A percentile compares a stretch with the other conserved stretches of the same genome.
Conservation (phyloP, 1,284 basidiomycete species). For the Phellinidium pouzarii region DNA sequence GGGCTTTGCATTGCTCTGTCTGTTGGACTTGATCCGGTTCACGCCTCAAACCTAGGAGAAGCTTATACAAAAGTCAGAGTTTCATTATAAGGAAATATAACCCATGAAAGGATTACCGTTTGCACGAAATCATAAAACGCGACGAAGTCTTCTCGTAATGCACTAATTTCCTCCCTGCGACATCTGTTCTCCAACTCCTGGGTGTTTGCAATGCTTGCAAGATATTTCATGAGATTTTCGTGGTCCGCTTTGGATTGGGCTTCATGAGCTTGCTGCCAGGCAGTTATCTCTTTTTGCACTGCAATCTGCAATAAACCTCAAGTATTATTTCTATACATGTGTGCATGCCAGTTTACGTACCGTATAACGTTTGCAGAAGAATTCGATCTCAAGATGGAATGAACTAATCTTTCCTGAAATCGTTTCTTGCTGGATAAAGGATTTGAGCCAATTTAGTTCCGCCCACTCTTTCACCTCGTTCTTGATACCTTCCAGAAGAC, state of each 20-base stretch:
- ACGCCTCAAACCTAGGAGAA: background rate
- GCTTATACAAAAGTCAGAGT: background rate
- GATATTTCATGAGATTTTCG: conserved; percentile 30
- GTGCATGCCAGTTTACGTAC: too few relatives aligned
- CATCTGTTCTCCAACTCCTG: background rate
- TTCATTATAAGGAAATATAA: background rate
- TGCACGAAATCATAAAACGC: conserved; percentile 31
- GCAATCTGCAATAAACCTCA: too few relatives aligned
- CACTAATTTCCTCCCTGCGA: background rate
- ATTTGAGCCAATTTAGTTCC: conserved; percentile 30
- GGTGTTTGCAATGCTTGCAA: background rate
- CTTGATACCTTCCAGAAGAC: conserved; percentile 33
- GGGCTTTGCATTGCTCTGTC: background rate
- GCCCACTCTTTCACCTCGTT: conserved; percentile 36
- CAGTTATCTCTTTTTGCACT: too few relatives aligned
- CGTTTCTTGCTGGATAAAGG: conserved; percentile 38
- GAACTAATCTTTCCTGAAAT: conserved; percentile 36
- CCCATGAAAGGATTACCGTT: conserved; percentile 24
- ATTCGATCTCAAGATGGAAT: conserved; percentile 35
- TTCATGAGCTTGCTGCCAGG: too few relatives aligned
- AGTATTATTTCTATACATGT: too few relatives aligned
- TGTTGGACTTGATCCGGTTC: background rate
- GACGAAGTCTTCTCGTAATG: background rate
- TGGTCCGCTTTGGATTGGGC: conserved; percentile 33
- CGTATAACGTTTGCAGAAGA: conserved; percentile 35